Percentiles rank a stretch among this genome's conserved stretches.
These are phyloP conservation scores for Coffea canephora DNA, from an alignment of 257 asterid species.

Conservation along the genomic window DNA sequence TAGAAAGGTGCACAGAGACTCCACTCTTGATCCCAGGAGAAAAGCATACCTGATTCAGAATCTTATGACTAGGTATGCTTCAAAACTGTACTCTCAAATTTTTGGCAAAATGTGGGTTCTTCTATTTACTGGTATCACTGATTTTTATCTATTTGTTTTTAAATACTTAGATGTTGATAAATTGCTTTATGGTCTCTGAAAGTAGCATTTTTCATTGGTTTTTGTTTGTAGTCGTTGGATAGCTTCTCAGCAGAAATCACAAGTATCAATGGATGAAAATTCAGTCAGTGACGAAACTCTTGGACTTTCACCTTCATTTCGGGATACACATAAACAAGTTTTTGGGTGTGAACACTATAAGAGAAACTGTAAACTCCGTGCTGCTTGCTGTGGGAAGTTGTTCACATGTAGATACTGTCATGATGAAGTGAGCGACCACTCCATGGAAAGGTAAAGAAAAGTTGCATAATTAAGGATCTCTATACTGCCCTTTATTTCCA, in stretches of 20 bases:
- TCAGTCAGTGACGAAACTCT: slow-evolving; percentile 25
- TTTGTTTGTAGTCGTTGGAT: slow-evolving; percentile 42
- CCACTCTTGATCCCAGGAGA: slow-evolving; percentile 50
- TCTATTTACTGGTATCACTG: background rate
- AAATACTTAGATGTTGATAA: background rate
- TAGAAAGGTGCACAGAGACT: slow-evolving; percentile 40
- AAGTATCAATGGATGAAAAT: slow-evolving; percentile 32
- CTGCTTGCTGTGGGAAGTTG: slow-evolving; percentile 49
- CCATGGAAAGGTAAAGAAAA: slow-evolving; percentile 35
- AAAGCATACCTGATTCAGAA: slow-evolving; percentile 46
- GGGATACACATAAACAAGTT: slow-evolving; percentile 31
- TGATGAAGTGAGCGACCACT: slow-evolving; percentile 50
- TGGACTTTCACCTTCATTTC: slow-evolving; percentile 40
- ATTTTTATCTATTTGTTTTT: background rate
- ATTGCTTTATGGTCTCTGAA: background rate
- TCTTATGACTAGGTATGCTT: slow-evolving; percentile 46
- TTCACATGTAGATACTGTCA: slow-evolving; percentile 43
- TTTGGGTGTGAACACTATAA: slow-evolving; percentile 49
- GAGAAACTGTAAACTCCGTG: slow-evolving; percentile 47
- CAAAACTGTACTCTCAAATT: background rate
- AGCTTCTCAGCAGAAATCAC: slow-evolving; percentile 54
- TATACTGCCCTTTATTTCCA: background rate
- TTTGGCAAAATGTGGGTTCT: background rate
- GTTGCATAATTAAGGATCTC: slow-evolving; percentile 2
- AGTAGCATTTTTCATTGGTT: slow-evolving; percentile 1